Conservation (phyloP, 2,329 filamentous ascomycete genomes). For the Pseudonectria buxi region DNA sequence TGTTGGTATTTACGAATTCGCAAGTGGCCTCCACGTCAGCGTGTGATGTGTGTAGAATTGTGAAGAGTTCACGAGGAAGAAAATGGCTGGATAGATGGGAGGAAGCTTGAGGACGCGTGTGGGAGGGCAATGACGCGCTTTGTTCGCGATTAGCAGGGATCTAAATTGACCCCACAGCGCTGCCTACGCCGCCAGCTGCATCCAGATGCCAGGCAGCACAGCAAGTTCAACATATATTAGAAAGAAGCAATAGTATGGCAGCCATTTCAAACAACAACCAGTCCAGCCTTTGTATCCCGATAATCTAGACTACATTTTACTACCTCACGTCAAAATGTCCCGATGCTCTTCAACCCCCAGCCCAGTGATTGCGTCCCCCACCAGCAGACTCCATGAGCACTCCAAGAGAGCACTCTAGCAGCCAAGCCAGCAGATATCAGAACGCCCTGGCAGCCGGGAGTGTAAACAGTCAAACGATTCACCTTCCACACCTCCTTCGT, state of each 20-base stretch:
- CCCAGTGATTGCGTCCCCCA: conserved; percentile 23
- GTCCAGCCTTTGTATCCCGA: too few species aligned
- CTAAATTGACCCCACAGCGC: conserved; percentile 25
- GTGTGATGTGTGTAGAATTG: too few species aligned
- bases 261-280: too few species aligned
- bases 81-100: conserved; percentile 7
- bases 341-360: conserved; percentile 34
- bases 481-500: conserved; percentile 25
- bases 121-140: conserved; percentile 24
- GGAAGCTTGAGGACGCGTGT: conserved; percentile 14
- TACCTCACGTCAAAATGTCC: conserved; percentile 33
- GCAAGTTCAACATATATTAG: too few species aligned
- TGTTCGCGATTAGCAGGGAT: conserved; percentile 22
- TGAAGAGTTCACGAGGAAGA: background rate
- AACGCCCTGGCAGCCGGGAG: conserved; percentile 27
- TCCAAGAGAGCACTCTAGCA: conserved; percentile 4
- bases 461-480: conserved; percentile 38
- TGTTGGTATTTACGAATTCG: too few species aligned
- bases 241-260: too few species aligned
- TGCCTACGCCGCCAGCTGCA: conserved; percentile 1
- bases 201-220: background rate
- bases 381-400: conserved; percentile 8
- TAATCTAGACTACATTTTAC: background rate
- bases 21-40: too few species aligned
- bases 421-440: conserved; percentile 30